phyloP scores from a whole-genome alignment of 805 yeast species.

The Hemisphaericaspora nanyangensis region DNA sequence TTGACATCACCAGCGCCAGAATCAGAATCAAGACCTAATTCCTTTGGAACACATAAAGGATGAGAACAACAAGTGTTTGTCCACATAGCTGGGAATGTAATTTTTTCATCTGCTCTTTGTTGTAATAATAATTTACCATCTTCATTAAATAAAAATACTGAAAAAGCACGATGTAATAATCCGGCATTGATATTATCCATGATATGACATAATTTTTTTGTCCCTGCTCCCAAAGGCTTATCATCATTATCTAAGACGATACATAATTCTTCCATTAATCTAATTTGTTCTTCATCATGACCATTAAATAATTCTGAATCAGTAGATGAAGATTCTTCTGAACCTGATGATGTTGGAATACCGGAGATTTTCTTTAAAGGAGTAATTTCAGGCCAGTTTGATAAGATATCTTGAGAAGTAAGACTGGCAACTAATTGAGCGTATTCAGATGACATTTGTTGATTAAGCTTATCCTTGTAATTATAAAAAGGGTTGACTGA shows the following conservation, averaged over 20 bases:
- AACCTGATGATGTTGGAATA: slow-evolving; percentile 42
- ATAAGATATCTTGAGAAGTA: slow-evolving; percentile 46
- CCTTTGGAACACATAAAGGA: slow-evolving; percentile 81
- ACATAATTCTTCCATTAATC: slow-evolving; percentile 94
- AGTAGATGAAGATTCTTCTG: slow-evolving; percentile 22
- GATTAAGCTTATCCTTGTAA: no score
- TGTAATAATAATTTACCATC: slow-evolving; percentile 77
- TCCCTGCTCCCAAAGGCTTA: slow-evolving; percentile 85
- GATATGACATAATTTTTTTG: slow-evolving; percentile 85
- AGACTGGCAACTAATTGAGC: slow-evolving; percentile 50
- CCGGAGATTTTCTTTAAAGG: slow-evolving; percentile 62
- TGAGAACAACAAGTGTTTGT: slow-evolving; percentile 99
- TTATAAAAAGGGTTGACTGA: not conserved
- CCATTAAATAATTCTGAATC: slow-evolving; percentile 62
- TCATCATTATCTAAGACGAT: slow-evolving; percentile 89
- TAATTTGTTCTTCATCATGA: slow-evolving; percentile 91
- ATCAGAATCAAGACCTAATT: slow-evolving; percentile 52
- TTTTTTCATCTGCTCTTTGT: slow-evolving; percentile 94
- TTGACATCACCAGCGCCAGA: slow-evolving; percentile 17
- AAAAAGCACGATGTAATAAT: slow-evolving; percentile 89
- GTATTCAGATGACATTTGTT: slow-evolving; percentile 6
- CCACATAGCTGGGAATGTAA: slow-evolving; percentile 97
- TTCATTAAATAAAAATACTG: slow-evolving; percentile 86
- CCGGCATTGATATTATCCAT: slow-evolving; percentile 87
- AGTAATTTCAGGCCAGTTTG: slow-evolving; percentile 62